Conservation (phyloP, 371 early-diverging fungal species). For the Mortierella sp. region DNA sequence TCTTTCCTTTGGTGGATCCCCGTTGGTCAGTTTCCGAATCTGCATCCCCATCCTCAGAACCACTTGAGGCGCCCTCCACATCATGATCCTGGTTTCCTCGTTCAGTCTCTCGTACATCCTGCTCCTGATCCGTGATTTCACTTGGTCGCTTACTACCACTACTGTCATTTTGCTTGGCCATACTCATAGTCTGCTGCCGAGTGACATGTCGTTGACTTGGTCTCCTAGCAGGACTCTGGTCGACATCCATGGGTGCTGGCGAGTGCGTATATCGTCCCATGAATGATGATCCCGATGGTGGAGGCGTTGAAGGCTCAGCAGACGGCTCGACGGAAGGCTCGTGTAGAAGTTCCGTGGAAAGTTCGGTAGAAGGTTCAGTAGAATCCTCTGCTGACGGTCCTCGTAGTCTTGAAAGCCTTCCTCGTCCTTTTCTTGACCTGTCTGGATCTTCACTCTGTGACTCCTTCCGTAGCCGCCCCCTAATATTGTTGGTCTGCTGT, state of each 20-base stretch:
- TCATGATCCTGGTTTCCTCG: conserved; percentile 21
- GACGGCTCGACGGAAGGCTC: conserved; percentile 12
- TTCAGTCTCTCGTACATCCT: conserved; percentile 4
- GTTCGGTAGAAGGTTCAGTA: no score
- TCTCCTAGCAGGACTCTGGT: no score
- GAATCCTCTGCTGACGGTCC: no score
- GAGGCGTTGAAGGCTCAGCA: conserved; percentile 8
- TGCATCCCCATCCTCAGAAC: conserved; percentile 19
- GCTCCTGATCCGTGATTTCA: background rate
- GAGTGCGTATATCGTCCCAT: conserved; percentile 5
- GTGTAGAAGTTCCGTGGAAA: no score
- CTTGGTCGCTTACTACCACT: conserved; percentile 12
- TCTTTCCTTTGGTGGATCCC: conserved; percentile 14
- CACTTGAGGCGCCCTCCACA: conserved; percentile 20
- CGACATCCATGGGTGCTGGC: no score
- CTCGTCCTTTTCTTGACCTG: conserved; percentile 15
- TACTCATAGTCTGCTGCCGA: no score
- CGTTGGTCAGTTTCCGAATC: conserved; percentile 32
- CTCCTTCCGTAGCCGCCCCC: conserved; percentile 26
- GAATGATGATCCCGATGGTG: conserved; percentile 10
- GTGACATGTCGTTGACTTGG: no score
- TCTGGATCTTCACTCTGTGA: conserved; percentile 12
- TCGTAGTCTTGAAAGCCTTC: conserved; percentile 20
- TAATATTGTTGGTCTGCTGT: background rate
- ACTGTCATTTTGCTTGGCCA: no score